Evolutionary conservation across 495 filamentous ascomycete species (phyloP).

Genomic region (Filosporella fistucella): DNA sequence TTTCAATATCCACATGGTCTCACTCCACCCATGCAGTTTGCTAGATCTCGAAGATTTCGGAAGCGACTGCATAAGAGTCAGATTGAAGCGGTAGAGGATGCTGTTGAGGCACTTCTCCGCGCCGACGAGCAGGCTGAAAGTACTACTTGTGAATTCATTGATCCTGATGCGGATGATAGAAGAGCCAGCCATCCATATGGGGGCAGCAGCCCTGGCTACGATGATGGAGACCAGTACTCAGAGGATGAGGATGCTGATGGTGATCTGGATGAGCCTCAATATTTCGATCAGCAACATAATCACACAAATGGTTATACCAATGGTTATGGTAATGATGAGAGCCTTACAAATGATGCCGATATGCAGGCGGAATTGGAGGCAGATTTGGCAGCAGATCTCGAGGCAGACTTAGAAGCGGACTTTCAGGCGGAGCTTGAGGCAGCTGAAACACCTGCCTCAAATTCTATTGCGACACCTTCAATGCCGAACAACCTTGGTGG

Average conservation of each 20-base stretch:
- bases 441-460: constrained; percentile 17
- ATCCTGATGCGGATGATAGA: constrained; percentile 45
- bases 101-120: constrained; percentile 70
- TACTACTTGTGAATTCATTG: constrained; percentile 59
- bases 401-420: too few species aligned
- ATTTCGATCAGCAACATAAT: constrained; percentile 19
- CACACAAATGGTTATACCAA: constrained; percentile 3
- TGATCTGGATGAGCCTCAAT: constrained; percentile 32
- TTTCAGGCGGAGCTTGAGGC: constrained; percentile 22
- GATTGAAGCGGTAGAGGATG: constrained; percentile 82
- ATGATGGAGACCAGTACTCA: constrained; percentile 44
- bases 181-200: constrained; percentile 40
- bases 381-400: constrained; percentile 36
- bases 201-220: constrained; percentile 30
- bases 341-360: background rate
- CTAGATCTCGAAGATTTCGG: constrained; percentile 79
- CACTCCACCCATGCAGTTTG: constrained; percentile 86
- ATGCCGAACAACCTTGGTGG: constrained; percentile 13
- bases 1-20: constrained; percentile 88
- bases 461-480: constrained; percentile 13
- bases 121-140: constrained; percentile 58
- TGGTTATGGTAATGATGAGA: background rate
- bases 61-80: constrained; percentile 76
- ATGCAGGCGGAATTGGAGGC: constrained; percentile 14
- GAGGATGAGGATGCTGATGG: constrained; percentile 46